These are phyloP conservation scores for Rhodotorula sp. DNA, from an alignment of 1,284 basidiomycete species.

Conservation along the genomic window DNA sequence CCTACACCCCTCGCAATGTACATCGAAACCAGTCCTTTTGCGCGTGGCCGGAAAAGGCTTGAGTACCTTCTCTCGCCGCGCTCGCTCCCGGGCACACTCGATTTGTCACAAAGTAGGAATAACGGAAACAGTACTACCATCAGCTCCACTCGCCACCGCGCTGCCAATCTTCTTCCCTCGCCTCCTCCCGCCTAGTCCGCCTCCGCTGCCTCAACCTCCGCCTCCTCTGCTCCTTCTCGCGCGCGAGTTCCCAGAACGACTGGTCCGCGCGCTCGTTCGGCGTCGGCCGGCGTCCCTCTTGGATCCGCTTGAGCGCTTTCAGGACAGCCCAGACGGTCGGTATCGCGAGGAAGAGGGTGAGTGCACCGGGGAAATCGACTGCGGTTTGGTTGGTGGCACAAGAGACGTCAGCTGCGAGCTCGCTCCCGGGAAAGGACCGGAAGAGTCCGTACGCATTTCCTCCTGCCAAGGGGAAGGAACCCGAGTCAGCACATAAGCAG, in stretches of 20 bases:
- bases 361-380: constrained; percentile 22
- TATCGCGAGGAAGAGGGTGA: constrained; percentile 39
- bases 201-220: neutral
- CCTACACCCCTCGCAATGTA: constrained; percentile 9
- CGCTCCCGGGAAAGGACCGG: neutral
- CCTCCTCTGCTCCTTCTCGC: neutral
- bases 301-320: constrained; percentile 29
- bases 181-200: neutral
- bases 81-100: too few relatives aligned
- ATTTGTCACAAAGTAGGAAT: neutral
- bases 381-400: neutral
- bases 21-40: too few relatives aligned
- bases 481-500: too few relatives aligned
- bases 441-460: neutral
- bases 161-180: neutral
- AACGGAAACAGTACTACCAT: neutral
- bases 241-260: constrained; percentile 24
- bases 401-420: neutral
- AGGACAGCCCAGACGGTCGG: constrained; percentile 39
- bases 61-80: too few relatives aligned
- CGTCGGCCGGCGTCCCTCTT: constrained; percentile 23
- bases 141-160: neutral
- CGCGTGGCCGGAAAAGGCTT: too few relatives aligned
- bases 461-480: neutral
- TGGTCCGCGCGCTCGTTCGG: constrained; percentile 21